Conservation (phyloP, 2,329 filamentous ascomycete genomes). For the Scedosporium dehoogii region DNA sequence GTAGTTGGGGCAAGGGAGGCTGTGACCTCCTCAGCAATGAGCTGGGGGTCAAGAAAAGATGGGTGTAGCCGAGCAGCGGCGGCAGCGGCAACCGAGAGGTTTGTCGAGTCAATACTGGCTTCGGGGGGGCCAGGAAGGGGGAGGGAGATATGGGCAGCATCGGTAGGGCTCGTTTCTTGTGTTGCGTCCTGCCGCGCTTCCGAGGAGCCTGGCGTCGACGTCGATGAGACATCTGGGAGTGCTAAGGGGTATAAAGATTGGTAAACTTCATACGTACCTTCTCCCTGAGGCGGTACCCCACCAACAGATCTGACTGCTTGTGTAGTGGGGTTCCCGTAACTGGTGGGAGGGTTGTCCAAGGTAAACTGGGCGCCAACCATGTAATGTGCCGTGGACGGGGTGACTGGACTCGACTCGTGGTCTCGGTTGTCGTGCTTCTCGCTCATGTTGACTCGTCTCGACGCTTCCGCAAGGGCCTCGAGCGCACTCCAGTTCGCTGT, state of each 20-base stretch:
- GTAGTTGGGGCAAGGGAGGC: slow-evolving; percentile 19
- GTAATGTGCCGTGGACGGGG: background rate
- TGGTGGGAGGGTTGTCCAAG: slow-evolving; percentile 43
- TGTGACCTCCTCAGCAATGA: slow-evolving; percentile 19
- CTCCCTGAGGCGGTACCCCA: slow-evolving; percentile 18
- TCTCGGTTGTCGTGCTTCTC: slow-evolving; percentile 39
- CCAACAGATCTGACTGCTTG: background rate
- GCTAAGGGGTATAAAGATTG: background rate
- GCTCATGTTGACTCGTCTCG: slow-evolving; percentile 62
- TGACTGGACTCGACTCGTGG: slow-evolving; percentile 1
- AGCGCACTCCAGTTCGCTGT: slow-evolving; percentile 66
- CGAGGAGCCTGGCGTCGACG: background rate
- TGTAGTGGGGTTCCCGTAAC: slow-evolving; percentile 28
- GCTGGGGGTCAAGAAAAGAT: slow-evolving; percentile 43
- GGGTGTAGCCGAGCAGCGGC: slow-evolving; percentile 45
- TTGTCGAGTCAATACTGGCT: slow-evolving; percentile 29
- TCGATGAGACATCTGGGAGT: background rate
- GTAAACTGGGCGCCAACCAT: slow-evolving; percentile 26
- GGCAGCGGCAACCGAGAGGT: slow-evolving; percentile 45
- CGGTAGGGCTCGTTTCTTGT: background rate
- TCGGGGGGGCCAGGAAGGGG: background rate
- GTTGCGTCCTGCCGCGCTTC: background rate
- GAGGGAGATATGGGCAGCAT: background rate
- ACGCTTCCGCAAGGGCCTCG: slow-evolving; percentile 81
- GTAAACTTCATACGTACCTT: slow-evolving; percentile 20